Evolutionary conservation across 106 monocot genomes (phyloP), one percentile per base, ranked within the genome.

Genomic region (Posidonia australis): DNA sequence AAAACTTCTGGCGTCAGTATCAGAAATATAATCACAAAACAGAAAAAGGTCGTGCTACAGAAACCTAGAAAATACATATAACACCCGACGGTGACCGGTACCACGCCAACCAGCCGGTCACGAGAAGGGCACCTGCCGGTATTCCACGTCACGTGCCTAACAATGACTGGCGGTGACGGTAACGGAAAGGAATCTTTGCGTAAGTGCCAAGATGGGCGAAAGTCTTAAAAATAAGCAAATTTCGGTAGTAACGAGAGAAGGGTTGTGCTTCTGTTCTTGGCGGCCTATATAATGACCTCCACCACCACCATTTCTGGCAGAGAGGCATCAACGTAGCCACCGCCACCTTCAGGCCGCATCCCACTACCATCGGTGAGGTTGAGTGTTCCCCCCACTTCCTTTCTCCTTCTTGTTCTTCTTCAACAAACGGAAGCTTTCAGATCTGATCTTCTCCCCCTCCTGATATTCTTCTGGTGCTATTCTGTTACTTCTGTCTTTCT

Each of bases 361-460:
- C 41, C 17, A 62, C 20, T 41, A 62, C 61, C 42, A 18, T 9
- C 30, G n/a, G 41, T 62, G 61, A 62, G 61, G 21, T 43, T 62
- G 61, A 21, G 61, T 10, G 41, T 9, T 10, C 36, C 61, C 32
- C 42, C 20, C 2, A 6, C 61, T 21, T 29, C 61, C 3, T 0
- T n/a, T 2, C 1, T 31, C 3, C 16, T 17, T 23, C 58, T 4
- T 49, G 10, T 49, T 49, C 49, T 49, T 19, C 49, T 36, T 36
- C 36, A 4, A 7, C 36, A 36, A 7, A 7, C 7, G 36, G 7
- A 21, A 22, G 9, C n/a, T 17, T 58, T 29, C 27, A 29, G 58
- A 58, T 58, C 58, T 60, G 25, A 25, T 60, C 42, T 62, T 42
- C 23, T 44, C 21, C 61, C 18, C 12, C 20, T 62, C 9, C 7